These are phyloP conservation scores for Micromonas pusilla DNA, from an alignment of 139 green algal species.

Conservation along the genomic window DNA sequence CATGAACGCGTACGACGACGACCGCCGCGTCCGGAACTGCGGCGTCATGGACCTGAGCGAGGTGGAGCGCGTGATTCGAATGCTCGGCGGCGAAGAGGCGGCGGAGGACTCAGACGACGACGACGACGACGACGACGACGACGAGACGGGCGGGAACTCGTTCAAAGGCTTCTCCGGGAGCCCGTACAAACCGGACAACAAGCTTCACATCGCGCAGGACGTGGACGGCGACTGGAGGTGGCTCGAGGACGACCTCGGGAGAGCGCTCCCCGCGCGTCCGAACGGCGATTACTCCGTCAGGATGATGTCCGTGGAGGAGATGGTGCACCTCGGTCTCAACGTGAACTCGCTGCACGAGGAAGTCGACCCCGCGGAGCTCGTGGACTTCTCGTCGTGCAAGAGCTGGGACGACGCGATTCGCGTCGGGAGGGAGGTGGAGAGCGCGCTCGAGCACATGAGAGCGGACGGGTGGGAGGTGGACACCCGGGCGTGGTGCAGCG, in stretches of 20 bases:
- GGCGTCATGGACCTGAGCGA: background rate
- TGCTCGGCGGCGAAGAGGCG: background rate
- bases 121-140: background rate
- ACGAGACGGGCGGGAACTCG: background rate
- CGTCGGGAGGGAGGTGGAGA: background rate
- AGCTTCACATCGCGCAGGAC: conserved; percentile 7
- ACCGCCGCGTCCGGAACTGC: background rate
- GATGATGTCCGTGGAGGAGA: conserved; percentile 6
- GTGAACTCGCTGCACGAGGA: conserved; percentile 21
- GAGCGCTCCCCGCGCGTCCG: background rate
- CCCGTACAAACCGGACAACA: background rate
- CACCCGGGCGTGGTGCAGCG: background rate
- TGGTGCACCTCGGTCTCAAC: conserved; percentile 11
- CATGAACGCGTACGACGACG: background rate
- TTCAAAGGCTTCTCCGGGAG: background rate
- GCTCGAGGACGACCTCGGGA: conserved; percentile 15
- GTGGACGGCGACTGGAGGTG: conserved; percentile 17
- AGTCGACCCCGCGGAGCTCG: conserved; percentile 6
- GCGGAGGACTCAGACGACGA: background rate
- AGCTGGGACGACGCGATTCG: conserved; percentile 2
- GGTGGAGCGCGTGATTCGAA: background rate
- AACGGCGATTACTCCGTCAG: background rate
- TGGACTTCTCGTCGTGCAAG: background rate
- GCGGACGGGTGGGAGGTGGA: conserved; percentile 11
- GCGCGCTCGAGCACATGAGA: background rate